Percentiles rank a stretch among this genome's conserved stretches.
Conservation (phyloP, 2,329 filamentous ascomycete genomes). For the Hymenoscyphus scutula region DNA sequence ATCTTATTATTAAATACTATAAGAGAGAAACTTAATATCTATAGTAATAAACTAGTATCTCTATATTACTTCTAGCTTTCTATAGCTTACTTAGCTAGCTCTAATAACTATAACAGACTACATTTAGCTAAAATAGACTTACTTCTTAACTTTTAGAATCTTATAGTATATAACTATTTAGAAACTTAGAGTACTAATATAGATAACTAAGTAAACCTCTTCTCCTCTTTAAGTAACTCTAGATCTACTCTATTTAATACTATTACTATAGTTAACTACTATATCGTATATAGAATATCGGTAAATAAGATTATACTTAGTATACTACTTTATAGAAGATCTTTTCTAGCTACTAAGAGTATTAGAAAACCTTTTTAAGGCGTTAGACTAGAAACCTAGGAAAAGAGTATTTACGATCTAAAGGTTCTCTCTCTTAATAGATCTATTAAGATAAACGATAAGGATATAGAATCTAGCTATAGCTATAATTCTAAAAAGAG, state of each 20-base stretch:
- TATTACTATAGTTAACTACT: slow-evolving; percentile 66
- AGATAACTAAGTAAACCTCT: slow-evolving; percentile 81
- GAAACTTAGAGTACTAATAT: slow-evolving; percentile 67
- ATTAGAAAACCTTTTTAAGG: slow-evolving; percentile 68
- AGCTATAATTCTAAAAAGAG: no score
- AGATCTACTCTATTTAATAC: slow-evolving; percentile 76
- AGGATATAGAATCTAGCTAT: slow-evolving; percentile 48
- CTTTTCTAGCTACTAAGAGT: slow-evolving; percentile 76
- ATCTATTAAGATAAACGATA: slow-evolving; percentile 60
- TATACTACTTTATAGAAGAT: slow-evolving; percentile 88
- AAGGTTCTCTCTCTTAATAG: slow-evolving; percentile 74
- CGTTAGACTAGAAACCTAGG: slow-evolving; percentile 77
- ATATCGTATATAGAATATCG: slow-evolving; percentile 62
- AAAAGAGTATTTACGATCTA: slow-evolving; percentile 83
- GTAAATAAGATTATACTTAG: slow-evolving; percentile 78
- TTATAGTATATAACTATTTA: slow-evolving; percentile 88
- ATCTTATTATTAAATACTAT: slow-evolving; percentile 56
- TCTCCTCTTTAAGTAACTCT: slow-evolving; percentile 55
- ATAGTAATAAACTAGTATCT: slow-evolving; percentile 44
- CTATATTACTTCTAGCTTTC: slow-evolving; percentile 61
- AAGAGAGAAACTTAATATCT: slow-evolving; percentile 57
- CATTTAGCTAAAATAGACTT: slow-evolving; percentile 61
- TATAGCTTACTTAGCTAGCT: slow-evolving; percentile 61
- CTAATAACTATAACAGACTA: slow-evolving; percentile 60
- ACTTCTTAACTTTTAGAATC: slow-evolving; percentile 71